Evolutionary conservation across 352 stramenopile species (phyloP).

Genomic region (Paralagenidium karlingii): DNA sequence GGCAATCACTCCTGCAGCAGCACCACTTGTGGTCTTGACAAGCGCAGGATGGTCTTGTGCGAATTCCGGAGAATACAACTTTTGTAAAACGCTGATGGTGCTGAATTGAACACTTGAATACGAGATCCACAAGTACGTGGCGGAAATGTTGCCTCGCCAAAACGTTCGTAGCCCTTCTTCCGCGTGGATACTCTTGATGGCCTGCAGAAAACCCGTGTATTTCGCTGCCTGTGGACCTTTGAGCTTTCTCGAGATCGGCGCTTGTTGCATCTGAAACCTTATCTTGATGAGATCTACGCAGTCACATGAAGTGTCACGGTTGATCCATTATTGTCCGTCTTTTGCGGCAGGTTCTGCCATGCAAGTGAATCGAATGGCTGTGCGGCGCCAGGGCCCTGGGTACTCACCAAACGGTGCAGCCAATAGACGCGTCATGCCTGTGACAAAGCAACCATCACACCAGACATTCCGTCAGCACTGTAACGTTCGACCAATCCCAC

Average conservation of each 20-base stretch:
- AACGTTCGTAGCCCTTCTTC: slow-evolving; percentile 75
- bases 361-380: neutral
- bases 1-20: slow-evolving; percentile 72
- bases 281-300: slow-evolving; percentile 64
- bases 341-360: neutral
- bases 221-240: slow-evolving; percentile 10
- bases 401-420: slow-evolving; percentile 47
- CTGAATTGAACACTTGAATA: slow-evolving; percentile 75
- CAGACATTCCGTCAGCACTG: too few relatives aligned
- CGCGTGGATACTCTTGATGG: slow-evolving; percentile 49
- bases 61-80: slow-evolving; percentile 16
- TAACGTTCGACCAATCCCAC: too few relatives aligned
- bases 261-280: slow-evolving; percentile 66
- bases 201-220: slow-evolving; percentile 38
- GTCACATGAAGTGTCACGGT: neutral
- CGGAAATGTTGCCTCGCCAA: slow-evolving; percentile 72
- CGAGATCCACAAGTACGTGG: slow-evolving; percentile 64
- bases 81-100: slow-evolving; percentile 35
- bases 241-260: slow-evolving; percentile 16
- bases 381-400: neutral
- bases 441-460: too few relatives aligned
- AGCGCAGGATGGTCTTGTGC: slow-evolving; percentile 9
- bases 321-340: neutral
- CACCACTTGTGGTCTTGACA: slow-evolving; percentile 71
- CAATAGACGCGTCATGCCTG: slow-evolving; percentile 47